A percentile compares a stretch with the other conserved stretches of the same genome.
phyloP scores from a whole-genome alignment of 2,329 filamentous ascomycete genomes.

The Sporothrix sp. region DNA sequence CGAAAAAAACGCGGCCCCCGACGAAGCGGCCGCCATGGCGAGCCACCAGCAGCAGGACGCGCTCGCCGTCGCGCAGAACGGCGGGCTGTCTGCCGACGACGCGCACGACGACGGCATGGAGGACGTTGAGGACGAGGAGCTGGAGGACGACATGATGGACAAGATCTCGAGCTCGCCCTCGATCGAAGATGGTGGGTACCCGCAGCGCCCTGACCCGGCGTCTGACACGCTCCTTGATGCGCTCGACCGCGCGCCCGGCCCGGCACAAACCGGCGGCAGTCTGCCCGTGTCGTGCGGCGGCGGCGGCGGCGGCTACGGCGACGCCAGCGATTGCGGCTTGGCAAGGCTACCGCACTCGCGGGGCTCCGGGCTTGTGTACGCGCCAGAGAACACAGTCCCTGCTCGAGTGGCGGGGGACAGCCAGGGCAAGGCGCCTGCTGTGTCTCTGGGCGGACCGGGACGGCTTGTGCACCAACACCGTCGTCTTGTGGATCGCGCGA shows the following conservation, averaged over 20 bases:
- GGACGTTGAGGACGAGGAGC: conserved; percentile 55
- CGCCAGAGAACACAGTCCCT: conserved; percentile 1
- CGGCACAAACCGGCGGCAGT: conserved; percentile 7
- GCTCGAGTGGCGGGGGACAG: conserved; percentile 17
- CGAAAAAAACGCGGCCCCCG: no score
- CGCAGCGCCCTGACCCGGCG: conserved; percentile 22
- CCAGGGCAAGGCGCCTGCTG: conserved; percentile 21
- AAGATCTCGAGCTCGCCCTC: conserved; percentile 98
- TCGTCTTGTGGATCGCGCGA: no score
- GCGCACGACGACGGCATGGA: conserved; percentile 57
- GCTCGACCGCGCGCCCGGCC: neutral
- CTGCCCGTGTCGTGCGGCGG: no score
- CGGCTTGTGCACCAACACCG: conserved; percentile 36
- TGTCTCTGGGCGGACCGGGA: conserved; percentile 22
- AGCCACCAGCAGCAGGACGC: conserved; percentile 42
- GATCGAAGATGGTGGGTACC: conserved; percentile 94
- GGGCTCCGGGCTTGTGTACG: neutral
- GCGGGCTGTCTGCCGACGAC: conserved; percentile 38
- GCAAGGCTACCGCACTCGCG: neutral
- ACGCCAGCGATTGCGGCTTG: neutral
- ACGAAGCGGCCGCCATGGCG: conserved; percentile 17
- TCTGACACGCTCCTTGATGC: no score
- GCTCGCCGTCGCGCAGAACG: conserved; percentile 53
- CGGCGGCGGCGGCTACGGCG: no score
- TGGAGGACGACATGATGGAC: conserved; percentile 86